Conservation (phyloP, 768 basidiomycete species). For the Termitomyces sp. region DNA sequence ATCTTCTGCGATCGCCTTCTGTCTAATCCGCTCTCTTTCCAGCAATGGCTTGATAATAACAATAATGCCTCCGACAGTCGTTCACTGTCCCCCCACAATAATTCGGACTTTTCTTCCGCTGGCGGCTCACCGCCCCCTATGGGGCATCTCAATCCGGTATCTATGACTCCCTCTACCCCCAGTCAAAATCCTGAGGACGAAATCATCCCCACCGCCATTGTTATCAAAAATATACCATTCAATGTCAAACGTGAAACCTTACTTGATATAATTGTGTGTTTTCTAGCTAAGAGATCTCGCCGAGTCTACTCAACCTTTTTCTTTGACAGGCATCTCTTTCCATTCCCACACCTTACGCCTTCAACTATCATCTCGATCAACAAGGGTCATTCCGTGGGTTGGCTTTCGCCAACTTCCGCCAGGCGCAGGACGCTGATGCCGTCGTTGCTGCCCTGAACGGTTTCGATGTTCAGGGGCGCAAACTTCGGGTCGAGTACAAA, state of each 20-base stretch:
- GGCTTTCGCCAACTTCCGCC: slow-evolving; percentile 97
- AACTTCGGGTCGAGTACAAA: slow-evolving; percentile 98
- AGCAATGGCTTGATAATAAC: slow-evolving; percentile 86
- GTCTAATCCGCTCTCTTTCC: slow-evolving; percentile 13
- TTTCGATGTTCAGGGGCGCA: slow-evolving; percentile 93
- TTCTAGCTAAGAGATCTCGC: neutral
- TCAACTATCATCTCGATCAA: slow-evolving; percentile 98
- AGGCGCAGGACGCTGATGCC: slow-evolving; percentile 85
- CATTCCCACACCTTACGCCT: slow-evolving; percentile 96
- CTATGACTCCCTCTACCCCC: slow-evolving; percentile 45
- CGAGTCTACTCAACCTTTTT: slow-evolving; percentile 6
- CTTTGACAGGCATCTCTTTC: slow-evolving; percentile 69
- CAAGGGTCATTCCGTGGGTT: slow-evolving; percentile 95
- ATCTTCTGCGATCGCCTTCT: slow-evolving; percentile 15
- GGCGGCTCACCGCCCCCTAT: slow-evolving; percentile 72
- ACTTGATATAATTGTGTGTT: slow-evolving; percentile 89
- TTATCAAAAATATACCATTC: slow-evolving; percentile 99
- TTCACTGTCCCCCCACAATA: slow-evolving; percentile 80
- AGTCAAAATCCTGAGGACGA: slow-evolving; percentile 69
- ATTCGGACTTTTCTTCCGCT: slow-evolving; percentile 84
- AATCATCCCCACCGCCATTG: slow-evolving; percentile 97
- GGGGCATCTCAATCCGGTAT: slow-evolving; percentile 37
- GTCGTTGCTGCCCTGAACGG: slow-evolving; percentile 96
- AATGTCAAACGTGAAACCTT: slow-evolving; percentile 96
- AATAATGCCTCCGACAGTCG: slow-evolving; percentile 55